Conservation (phyloP, 108 stramenopile species). For the Skeletonema marinoi region DNA sequence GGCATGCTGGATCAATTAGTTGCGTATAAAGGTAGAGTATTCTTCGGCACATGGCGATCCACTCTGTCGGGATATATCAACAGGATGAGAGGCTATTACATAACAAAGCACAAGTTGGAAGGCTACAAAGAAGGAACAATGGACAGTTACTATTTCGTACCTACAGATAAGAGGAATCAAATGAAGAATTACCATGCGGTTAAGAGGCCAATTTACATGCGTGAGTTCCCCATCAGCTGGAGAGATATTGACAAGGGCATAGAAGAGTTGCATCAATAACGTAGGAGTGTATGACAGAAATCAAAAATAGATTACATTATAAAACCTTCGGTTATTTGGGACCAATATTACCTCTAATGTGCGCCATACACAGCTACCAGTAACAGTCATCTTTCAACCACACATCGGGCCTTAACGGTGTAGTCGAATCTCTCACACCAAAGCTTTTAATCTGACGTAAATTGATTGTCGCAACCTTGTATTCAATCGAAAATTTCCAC, state of each 20-base stretch:
- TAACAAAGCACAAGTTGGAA: conserved; percentile 54
- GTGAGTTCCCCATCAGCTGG: conserved; percentile 91
- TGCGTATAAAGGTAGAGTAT: conserved; percentile 69
- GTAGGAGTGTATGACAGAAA: background rate
- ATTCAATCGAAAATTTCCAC: conserved; percentile 43
- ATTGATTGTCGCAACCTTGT: conserved; percentile 40
- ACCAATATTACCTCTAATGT: background rate
- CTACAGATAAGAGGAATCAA: conserved; percentile 48
- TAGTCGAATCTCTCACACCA: conserved; percentile 19
- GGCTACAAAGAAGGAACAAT: conserved; percentile 68
- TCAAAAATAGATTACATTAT: background rate
- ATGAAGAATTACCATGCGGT: conserved; percentile 71
- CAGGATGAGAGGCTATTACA: conserved; percentile 79
- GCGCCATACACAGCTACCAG: background rate
- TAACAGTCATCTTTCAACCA: conserved; percentile 46
- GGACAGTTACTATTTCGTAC: conserved; percentile 66
- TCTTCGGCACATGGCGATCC: conserved; percentile 81
- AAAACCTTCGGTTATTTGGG: background rate
- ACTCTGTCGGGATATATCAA: conserved; percentile 88
- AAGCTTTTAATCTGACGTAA: conserved; percentile 20
- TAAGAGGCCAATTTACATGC: conserved; percentile 74
- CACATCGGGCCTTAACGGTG: conserved; percentile 39
- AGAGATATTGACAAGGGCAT: conserved; percentile 73
- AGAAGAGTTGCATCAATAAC: conserved; percentile 12
- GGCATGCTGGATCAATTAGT: conserved; percentile 91